A percentile compares a stretch with the other conserved stretches of the same genome.
Conservation (phyloP, 1,284 basidiomycete species). For the Athelia sp. region DNA sequence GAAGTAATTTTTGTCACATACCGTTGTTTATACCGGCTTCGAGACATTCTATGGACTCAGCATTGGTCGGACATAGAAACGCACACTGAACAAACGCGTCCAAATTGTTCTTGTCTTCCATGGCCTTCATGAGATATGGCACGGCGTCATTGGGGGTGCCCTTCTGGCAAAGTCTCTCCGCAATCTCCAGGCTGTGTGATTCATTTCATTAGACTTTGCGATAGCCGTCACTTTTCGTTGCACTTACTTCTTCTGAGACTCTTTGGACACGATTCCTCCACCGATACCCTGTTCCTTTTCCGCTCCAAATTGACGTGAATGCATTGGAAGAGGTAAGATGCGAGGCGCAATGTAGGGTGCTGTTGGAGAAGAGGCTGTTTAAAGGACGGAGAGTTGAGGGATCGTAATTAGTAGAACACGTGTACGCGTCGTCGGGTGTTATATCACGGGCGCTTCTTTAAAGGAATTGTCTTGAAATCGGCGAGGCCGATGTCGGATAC, state of each 20-base stretch:
- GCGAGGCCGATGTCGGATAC: too few species aligned
- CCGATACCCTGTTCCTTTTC: slow-evolving; percentile 4
- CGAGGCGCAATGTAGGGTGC: background rate
- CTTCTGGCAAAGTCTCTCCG: slow-evolving; percentile 20
- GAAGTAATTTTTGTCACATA: background rate
- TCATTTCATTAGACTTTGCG: too few species aligned
- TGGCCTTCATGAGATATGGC: slow-evolving; percentile 20
- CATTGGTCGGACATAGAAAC: slow-evolving; percentile 18
- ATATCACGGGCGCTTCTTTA: too few species aligned
- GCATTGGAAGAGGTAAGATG: background rate
- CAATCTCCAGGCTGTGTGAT: slow-evolving; percentile 19
- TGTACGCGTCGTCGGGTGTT: too few species aligned
- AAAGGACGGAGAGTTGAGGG: too few species aligned
- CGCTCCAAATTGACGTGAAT: background rate
- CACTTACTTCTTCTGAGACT: slow-evolving; percentile 19
- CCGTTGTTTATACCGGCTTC: slow-evolving; percentile 14
- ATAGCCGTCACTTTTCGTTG: background rate
- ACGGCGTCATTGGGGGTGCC: slow-evolving; percentile 19
- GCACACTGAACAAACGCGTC: slow-evolving; percentile 22
- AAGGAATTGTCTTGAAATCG: too few species aligned
- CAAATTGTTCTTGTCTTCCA: slow-evolving; percentile 23
- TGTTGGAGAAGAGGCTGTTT: too few species aligned
- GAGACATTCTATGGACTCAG: slow-evolving; percentile 14
- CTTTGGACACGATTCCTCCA: slow-evolving; percentile 19
- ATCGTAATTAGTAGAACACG: too few species aligned